A percentile compares a stretch with the other conserved stretches of the same genome.
Evolutionary conservation across 352 stramenopile species (phyloP).

Genomic region (Thalassiosira sp.): DNA sequence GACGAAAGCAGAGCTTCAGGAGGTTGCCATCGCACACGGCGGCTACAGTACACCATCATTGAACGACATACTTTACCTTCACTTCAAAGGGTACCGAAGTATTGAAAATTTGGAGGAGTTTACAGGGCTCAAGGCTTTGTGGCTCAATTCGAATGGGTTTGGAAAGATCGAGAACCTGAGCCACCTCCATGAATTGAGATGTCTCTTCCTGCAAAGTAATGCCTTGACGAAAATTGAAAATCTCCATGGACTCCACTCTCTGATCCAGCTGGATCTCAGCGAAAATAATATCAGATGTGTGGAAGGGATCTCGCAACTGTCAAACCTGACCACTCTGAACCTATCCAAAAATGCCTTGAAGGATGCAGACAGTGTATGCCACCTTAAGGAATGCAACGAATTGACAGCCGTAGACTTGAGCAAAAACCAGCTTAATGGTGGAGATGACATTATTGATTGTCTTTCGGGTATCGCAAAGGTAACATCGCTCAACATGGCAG

Average conservation of each 20-base stretch:
- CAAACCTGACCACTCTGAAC: constrained; percentile 89
- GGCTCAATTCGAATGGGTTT: constrained; percentile 94
- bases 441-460: constrained; percentile 84
- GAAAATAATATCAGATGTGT: constrained; percentile 89
- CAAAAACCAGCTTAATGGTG: constrained; percentile 86
- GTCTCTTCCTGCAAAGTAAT: constrained; percentile 93
- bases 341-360: constrained; percentile 88
- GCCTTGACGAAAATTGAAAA: constrained; percentile 86
- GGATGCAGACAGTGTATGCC: constrained; percentile 79
- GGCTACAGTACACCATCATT: constrained; percentile 94
- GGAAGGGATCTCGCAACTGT: constrained; percentile 81
- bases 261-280: constrained; percentile 91
- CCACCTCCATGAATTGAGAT: constrained; percentile 85
- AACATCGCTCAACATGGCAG: constrained; percentile 74
- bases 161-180: constrained; percentile 79
- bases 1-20: constrained; percentile 85
- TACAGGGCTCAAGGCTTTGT: constrained; percentile 91
- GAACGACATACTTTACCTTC: constrained; percentile 92
- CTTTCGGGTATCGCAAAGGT: constrained; percentile 85
- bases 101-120: constrained; percentile 95
- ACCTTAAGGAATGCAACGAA: constrained; percentile 84
- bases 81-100: constrained; percentile 92
- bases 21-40: constrained; percentile 88
- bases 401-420: constrained; percentile 91
- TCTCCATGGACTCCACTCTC: constrained; percentile 45